These are phyloP conservation scores for Geranium incanum DNA, from an alignment of 441 rosid genomes.

Conservation along the genomic window DNA sequence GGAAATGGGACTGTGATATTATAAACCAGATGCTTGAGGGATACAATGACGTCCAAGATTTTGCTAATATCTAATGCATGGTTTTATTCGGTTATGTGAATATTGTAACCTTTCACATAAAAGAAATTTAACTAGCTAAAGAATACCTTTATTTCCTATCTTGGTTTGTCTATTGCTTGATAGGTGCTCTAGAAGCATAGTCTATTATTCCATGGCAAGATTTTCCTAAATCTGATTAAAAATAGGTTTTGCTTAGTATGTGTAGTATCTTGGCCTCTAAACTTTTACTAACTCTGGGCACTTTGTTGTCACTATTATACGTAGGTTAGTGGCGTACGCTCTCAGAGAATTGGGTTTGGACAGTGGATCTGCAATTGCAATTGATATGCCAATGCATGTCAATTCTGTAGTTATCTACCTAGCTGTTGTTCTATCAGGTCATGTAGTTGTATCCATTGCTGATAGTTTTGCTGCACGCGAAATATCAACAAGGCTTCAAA, in stretches of 20 bases:
- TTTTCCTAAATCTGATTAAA: neutral
- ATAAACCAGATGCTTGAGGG: neutral
- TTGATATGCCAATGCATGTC: constrained; percentile 90
- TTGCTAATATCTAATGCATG: neutral
- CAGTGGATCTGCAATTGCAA: constrained; percentile 77
- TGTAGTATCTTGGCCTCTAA: neutral
- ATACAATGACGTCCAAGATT: neutral
- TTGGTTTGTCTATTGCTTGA: neutral
- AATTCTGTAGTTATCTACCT: constrained; percentile 77
- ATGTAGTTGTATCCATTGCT: constrained; percentile 87
- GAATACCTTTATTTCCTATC: neutral
- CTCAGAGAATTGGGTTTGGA: constrained; percentile 53
- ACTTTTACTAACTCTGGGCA: constrained; percentile 6
- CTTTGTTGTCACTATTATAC: constrained; percentile 18
- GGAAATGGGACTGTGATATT: neutral
- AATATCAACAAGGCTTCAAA: constrained; percentile 75
- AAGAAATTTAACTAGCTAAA: neutral
- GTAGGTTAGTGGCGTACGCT: constrained; percentile 73
- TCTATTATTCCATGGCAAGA: neutral
- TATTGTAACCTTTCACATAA: neutral
- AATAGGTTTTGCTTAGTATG: neutral
- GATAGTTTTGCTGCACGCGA: constrained; percentile 83
- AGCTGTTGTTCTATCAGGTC: constrained; percentile 78
- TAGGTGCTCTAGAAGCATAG: constrained; percentile 1
- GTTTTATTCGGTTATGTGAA: neutral